Base-by-base conservation (phyloP, 2,329 filamentous ascomycete species). In the Trichothecium roseum region DNA sequence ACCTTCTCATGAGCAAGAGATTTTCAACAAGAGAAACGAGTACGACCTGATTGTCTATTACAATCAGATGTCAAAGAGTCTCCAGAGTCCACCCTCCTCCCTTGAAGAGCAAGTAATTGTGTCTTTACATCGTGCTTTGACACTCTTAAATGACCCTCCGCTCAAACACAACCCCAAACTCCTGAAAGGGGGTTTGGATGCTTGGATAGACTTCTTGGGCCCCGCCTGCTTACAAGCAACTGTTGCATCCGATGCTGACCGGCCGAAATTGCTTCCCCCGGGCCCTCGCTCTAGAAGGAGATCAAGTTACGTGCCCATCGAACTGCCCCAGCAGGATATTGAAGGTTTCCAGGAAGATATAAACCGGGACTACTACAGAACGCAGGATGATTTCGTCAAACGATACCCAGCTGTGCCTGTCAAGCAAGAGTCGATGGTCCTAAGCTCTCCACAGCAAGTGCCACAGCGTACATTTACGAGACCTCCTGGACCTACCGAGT, bases 1-100 rank as follows among this genome's bases (percentile, higher is more conserved):
- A 0, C 81, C 84, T 1, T 64, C 76, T n/a, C 58, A 68, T n/a
- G 91, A 98, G 54, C 78, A 83, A 45, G 60, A 68, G 2, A 65
- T 85, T 22, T 94, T 94, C 48, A 77, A 75, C 29, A 64, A 75
- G 37, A 72, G 81, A 12, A 72, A 88, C 43, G 69, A 81, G 37
- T 94, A 83, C 47, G 87, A 96, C 45, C 60, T 95, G 29, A 73
- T 98, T 9, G 84, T 98, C 1, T 91, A 93, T 49, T 94, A 96
- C 54, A 87, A 98, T 54, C 73, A 89, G 44, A 42, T 69, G 53
- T 67, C 84, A 50, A 39, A 71, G 57, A 45, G 64, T 43, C 47
- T 93, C 15, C 42, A 45, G 40, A 39, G 43, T 37, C 48, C 47
- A 42, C 54, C 45, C 36, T 53, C 45, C 17, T 56, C 55, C 35